phyloP scores from a whole-genome alignment of 306 rosid species.

The Medicago lupulina region DNA sequence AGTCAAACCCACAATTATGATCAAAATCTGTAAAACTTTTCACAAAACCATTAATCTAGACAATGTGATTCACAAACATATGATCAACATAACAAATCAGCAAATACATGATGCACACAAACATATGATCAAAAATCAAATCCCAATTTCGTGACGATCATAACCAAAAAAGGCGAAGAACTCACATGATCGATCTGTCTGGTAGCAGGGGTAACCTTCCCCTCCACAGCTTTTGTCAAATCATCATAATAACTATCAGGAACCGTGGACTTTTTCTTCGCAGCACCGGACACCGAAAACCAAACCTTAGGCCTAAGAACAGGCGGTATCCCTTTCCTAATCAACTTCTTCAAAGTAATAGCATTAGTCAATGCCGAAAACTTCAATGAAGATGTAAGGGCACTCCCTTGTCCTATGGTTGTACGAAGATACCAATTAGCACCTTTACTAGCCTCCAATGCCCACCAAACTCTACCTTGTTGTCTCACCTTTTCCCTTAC shows the following conservation, averaged over 20 bases:
- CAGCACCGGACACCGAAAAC: slow-evolving; percentile 95
- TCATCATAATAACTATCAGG: slow-evolving; percentile 98
- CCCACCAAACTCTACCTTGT: slow-evolving; percentile 98
- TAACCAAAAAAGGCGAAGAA: not conserved
- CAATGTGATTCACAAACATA: not conserved
- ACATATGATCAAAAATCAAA: slow-evolving; percentile 25
- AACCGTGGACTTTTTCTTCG: slow-evolving; percentile 96
- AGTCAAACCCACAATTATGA: slow-evolving; percentile 1
- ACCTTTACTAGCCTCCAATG: slow-evolving; percentile 93
- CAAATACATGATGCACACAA: slow-evolving; percentile 22
- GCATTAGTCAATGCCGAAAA: slow-evolving; percentile 83
- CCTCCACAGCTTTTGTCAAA: slow-evolving; percentile 81
- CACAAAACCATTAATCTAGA: not conserved
- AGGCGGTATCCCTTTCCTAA: slow-evolving; percentile 95
- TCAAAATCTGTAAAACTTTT: slow-evolving; percentile 31
- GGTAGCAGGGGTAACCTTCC: slow-evolving; percentile 95
- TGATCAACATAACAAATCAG: not conserved
- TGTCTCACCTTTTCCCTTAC: slow-evolving; percentile 95
- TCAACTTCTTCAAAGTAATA: slow-evolving; percentile 84
- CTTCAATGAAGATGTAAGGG: slow-evolving; percentile 81
- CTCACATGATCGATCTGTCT: slow-evolving; percentile 98
- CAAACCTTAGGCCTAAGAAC: slow-evolving; percentile 94
- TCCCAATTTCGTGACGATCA: slow-evolving; percentile 22
- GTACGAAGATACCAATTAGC: slow-evolving; percentile 92
- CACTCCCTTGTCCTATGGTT: slow-evolving; percentile 75